Evolutionary conservation across 148 eudicot genomes (phyloP).

Genomic region (Silene latifolia): DNA sequence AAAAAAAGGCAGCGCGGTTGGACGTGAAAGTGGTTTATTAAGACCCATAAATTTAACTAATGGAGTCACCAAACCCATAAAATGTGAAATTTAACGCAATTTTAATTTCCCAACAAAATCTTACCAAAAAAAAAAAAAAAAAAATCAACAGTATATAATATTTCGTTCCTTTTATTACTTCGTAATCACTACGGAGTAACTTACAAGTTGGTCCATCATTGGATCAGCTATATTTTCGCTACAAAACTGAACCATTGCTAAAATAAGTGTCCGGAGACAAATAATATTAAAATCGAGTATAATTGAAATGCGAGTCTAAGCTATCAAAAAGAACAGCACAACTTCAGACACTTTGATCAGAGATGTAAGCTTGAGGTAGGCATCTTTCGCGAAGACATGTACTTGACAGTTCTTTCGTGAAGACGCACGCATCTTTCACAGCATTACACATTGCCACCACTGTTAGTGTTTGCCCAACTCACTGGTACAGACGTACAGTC

Average conservation of each 20-base stretch:
- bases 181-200: not conserved
- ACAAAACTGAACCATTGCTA: not conserved
- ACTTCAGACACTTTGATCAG: not conserved
- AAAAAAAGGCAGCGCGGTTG: too few relatives aligned
- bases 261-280: too few relatives aligned
- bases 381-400: too few relatives aligned
- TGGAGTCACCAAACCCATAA: too few relatives aligned
- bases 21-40: too few relatives aligned
- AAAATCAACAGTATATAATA: too few relatives aligned
- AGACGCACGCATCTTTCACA: not conserved
- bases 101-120: too few relatives aligned
- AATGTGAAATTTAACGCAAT: too few relatives aligned
- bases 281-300: too few relatives aligned
- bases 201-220: not conserved
- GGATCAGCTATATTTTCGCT: not conserved
- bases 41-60: too few relatives aligned
- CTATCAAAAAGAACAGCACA: not conserved
- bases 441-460: not conserved
- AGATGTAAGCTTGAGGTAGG: not conserved
- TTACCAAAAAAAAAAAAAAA: too few relatives aligned
- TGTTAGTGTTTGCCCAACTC: not conserved
- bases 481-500: not conserved
- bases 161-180: not conserved
- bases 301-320: not conserved
- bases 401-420: not conserved